These are phyloP conservation scores for Saitozyma podzolica DNA, from an alignment of 768 basidiomycete species.

Conservation along the genomic window DNA sequence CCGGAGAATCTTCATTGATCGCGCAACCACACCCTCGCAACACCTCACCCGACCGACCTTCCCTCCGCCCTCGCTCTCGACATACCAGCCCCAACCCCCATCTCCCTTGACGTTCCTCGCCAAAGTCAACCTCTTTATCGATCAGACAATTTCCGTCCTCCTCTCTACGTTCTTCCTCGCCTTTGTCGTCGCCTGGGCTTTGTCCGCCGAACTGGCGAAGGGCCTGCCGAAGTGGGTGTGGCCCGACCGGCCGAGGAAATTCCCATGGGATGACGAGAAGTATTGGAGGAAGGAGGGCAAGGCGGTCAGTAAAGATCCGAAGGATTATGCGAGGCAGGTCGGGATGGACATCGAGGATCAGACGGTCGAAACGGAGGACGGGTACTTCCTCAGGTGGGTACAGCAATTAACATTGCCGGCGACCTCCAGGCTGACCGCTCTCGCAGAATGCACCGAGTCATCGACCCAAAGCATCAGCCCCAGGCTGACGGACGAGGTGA, in stretches of 20 bases:
- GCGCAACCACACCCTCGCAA: slow-evolving; percentile 46
- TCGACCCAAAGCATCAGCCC: slow-evolving; percentile 50
- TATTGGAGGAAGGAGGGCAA: slow-evolving; percentile 54
- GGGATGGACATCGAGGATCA: slow-evolving; percentile 58
- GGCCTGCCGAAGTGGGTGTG: slow-evolving; percentile 36
- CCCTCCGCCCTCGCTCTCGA: slow-evolving; percentile 50
- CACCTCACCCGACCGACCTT: slow-evolving; percentile 50
- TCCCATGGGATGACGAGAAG: slow-evolving; percentile 55
- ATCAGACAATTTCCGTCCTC: slow-evolving; percentile 53
- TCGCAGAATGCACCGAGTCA: slow-evolving; percentile 51
- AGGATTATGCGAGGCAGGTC: slow-evolving; percentile 56
- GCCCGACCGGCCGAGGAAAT: slow-evolving; percentile 26
- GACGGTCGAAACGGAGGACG: slow-evolving; percentile 58
- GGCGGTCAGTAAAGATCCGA: slow-evolving; percentile 54
- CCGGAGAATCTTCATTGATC: slow-evolving; percentile 47
- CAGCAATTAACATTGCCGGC: background rate
- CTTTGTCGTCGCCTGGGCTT: slow-evolving; percentile 57
- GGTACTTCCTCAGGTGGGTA: slow-evolving; percentile 55
- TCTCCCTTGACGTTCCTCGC: slow-evolving; percentile 31
- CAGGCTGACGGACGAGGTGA: slow-evolving; percentile 45
- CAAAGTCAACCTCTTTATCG: slow-evolving; percentile 49
- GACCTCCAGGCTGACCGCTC: background rate
- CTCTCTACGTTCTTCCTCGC: slow-evolving; percentile 55
- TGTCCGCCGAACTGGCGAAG: slow-evolving; percentile 37
- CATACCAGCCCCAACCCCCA: slow-evolving; percentile 48